A percentile compares a stretch with the other conserved stretches of the same genome.
Evolutionary conservation across 176 grass and related monocot genomes (phyloP).

Genomic region (Ensete glaucum): DNA sequence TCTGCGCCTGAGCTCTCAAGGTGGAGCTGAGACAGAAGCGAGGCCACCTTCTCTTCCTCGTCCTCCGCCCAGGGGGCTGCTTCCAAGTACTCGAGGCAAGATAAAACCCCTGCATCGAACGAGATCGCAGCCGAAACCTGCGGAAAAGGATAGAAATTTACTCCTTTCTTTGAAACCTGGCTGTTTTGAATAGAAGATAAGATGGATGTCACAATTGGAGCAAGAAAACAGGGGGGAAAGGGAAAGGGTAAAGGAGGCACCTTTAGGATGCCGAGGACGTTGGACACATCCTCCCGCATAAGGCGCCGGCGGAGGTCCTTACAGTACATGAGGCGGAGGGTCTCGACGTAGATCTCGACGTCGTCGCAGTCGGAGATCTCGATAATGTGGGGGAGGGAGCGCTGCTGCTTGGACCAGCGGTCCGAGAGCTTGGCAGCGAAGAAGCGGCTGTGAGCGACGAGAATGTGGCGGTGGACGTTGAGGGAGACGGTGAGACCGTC

Average conservation of each 20-base stretch:
- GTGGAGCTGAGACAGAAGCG: constrained; percentile 70
- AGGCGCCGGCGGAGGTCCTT: constrained; percentile 85
- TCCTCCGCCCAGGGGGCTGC: constrained; percentile 29
- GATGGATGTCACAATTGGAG: background rate
- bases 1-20: constrained; percentile 70
- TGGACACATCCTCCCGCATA: constrained; percentile 83
- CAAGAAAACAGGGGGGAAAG: background rate
- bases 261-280: constrained; percentile 92
- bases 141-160: constrained; percentile 1
- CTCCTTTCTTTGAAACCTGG: too few species aligned
- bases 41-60: constrained; percentile 85
- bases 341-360: constrained; percentile 88
- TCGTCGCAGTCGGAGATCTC: constrained; percentile 99
- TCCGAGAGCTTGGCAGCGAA: constrained; percentile 93
- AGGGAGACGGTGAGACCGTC: constrained; percentile 79
- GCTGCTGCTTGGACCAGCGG: constrained; percentile 93
- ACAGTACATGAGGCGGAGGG: constrained; percentile 95
- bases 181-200: too few species aligned
- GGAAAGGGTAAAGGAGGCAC: constrained; percentile 7
- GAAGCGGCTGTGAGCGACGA: constrained; percentile 83
- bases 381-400: constrained; percentile 75
- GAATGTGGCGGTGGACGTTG: constrained; percentile 75
- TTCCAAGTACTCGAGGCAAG: constrained; percentile 19
- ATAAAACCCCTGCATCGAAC: constrained; percentile 68
- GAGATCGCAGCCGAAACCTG: constrained; percentile 82